These are phyloP conservation scores for Canavalia gladiata DNA, from an alignment of 306 rosid genomes.

Conservation along the genomic window DNA sequence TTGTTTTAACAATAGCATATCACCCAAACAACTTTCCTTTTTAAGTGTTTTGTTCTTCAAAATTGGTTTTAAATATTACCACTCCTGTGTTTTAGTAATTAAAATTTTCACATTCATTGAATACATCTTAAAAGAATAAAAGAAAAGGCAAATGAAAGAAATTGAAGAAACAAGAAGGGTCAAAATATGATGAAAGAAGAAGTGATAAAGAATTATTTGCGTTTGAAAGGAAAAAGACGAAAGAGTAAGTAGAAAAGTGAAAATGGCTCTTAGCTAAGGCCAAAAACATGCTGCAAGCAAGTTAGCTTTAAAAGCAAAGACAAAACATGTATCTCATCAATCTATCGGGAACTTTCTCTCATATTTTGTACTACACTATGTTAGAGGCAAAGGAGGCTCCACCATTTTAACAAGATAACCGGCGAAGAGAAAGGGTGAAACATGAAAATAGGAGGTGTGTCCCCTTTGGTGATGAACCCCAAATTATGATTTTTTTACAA, in stretches of 20 bases:
- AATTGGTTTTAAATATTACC: too few species aligned
- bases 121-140: conserved; percentile 2
- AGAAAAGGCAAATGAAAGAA: conserved; percentile 4
- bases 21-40: too few species aligned
- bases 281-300: conserved; percentile 51
- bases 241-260: conserved; percentile 55
- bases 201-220: conserved; percentile 43
- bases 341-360: conserved; percentile 45
- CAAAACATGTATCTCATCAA: conserved; percentile 57
- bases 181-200: conserved; percentile 17
- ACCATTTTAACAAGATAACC: conserved; percentile 40
- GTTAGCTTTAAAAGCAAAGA: conserved; percentile 51
- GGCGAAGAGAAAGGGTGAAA: conserved; percentile 1
- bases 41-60: too few species aligned
- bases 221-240: conserved; percentile 52
- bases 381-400: conserved; percentile 41
- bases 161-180: conserved; percentile 17
- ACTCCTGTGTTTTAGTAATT: too few species aligned
- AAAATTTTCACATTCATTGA: too few species aligned
- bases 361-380: conserved; percentile 21
- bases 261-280: conserved; percentile 45
- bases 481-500: not conserved
- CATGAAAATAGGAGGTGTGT: conserved; percentile 1
- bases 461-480: conserved; percentile 1
- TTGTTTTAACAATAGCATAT: too few species aligned